Base-by-base conservation (phyloP, 148 eudicot genomes). In the Silene conica region DNA sequence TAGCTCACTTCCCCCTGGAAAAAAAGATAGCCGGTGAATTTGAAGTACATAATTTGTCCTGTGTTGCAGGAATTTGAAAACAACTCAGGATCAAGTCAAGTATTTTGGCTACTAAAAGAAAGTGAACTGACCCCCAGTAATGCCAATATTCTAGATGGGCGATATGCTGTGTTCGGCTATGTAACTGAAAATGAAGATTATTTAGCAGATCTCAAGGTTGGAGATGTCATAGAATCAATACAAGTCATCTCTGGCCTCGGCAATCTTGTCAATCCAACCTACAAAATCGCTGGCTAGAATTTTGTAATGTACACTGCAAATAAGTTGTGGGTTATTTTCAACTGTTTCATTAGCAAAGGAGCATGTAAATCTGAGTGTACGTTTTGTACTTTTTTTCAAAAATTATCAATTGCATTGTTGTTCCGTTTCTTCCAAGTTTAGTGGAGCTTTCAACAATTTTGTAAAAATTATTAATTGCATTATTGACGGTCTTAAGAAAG, bases 61-160 rank as follows among this genome's bases (percentile, higher is more conserved):
- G 59, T 45, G 59, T 66, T 48, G 75, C 97, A 95, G 97, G 97
- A 95, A 84, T 95, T 95, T 62, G 97, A 92, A 76, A 79, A 88
- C 75, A 92, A 92, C 77, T 92, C 97, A 28, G 99, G 80, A 18
- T 95, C 99, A 67, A 95, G 99, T 83, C 99, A 92, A 79, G 71
- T 95, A 73, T 95, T 95, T 85, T 95, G 99, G 99, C 82, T 95
- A 31, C 73, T 95, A 83, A 95, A 95, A 84, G 99, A 95, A 82
- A 95, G 99, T 75, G 99, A 95, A 80, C 73, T 95, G 65, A 92
- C 99, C 72, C 99, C 97, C 1, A 95, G 99, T 80, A 95, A 95
- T 64, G 92, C 99, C 83, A 95, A 92, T 75, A 90, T 95, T 74
- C 82, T 95, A 83, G 99, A 95, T 26, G 99, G 99, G 43, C 89